phyloP scores from a whole-genome alignment of 768 basidiomycete genomes.

The Kwoniella sp. region DNA sequence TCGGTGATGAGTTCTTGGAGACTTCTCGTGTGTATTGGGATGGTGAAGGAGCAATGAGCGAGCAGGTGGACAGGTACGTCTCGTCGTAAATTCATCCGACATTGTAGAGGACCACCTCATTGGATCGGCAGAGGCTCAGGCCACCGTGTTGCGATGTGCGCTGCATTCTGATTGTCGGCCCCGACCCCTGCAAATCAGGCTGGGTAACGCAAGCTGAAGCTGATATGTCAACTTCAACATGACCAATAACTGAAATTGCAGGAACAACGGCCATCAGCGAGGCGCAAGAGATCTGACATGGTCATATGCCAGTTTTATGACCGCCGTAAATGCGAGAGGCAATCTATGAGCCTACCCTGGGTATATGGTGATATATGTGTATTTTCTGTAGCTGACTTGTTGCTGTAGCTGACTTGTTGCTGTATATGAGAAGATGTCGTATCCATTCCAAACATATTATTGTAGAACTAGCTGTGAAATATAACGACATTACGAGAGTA shows the following conservation, averaged over 20 bases:
- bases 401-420: too few species aligned
- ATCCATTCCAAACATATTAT: too few species aligned
- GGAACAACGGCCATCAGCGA: conserved; percentile 26
- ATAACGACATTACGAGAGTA: too few species aligned
- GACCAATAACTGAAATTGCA: conserved; percentile 1
- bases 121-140: too few species aligned
- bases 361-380: too few species aligned
- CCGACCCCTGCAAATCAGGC: too few species aligned
- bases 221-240: background rate
- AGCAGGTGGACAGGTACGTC: conserved; percentile 49
- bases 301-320: conserved; percentile 45
- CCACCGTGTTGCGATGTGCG: too few species aligned
- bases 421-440: too few species aligned
- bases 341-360: background rate
- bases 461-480: too few species aligned
- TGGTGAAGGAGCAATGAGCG: conserved; percentile 43
- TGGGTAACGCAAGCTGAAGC: too few species aligned
- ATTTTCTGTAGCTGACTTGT: background rate
- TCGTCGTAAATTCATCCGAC: background rate
- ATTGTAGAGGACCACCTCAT: background rate
- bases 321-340: conserved; percentile 27
- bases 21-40: conserved; percentile 18
- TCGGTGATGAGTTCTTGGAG: conserved; percentile 33
- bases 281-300: conserved; percentile 51
- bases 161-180: background rate